phyloP scores from a whole-genome alignment of 306 rosid species.

The Quercus variabilis region DNA sequence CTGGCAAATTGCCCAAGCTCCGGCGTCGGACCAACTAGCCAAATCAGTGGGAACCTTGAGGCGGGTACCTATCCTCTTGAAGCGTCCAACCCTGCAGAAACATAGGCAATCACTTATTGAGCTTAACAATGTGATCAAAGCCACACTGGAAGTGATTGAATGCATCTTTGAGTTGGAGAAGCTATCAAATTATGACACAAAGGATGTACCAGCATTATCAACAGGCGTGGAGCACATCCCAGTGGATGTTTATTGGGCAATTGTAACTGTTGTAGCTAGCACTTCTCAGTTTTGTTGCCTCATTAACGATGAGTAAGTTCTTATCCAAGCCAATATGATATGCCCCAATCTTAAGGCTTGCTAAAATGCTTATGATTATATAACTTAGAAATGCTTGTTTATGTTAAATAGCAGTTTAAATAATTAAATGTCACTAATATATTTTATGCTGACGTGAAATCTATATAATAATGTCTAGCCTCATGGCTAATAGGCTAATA shows the following conservation, averaged over 20 bases:
- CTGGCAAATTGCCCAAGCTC: conserved; percentile 60
- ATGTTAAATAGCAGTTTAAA: neutral
- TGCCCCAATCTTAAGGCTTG: too few relatives aligned
- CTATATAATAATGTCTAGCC: too few relatives aligned
- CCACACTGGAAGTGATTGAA: conserved; percentile 41
- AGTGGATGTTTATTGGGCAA: conserved; percentile 49
- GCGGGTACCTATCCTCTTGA: conserved; percentile 46
- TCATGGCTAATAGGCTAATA: too few relatives aligned
- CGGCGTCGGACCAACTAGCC: conserved; percentile 45
- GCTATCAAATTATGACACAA: conserved; percentile 23
- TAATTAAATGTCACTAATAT: too few relatives aligned
- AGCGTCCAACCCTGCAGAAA: conserved; percentile 26
- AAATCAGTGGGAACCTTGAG: conserved; percentile 55
- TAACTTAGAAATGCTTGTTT: neutral
- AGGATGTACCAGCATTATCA: conserved; percentile 40
- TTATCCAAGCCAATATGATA: neutral
- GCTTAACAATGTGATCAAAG: conserved; percentile 45
- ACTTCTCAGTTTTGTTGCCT: conserved; percentile 32
- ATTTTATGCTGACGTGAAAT: too few relatives aligned
- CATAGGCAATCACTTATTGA: conserved; percentile 47
- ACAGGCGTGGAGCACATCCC: conserved; percentile 34
- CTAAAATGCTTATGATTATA: too few relatives aligned
- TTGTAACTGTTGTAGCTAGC: conserved; percentile 38
- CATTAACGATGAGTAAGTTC: conserved; percentile 36
- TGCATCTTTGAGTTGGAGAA: conserved; percentile 50